phyloP scores from a whole-genome alignment of 257 asterid species.

The Gentiana macrophylla region DNA sequence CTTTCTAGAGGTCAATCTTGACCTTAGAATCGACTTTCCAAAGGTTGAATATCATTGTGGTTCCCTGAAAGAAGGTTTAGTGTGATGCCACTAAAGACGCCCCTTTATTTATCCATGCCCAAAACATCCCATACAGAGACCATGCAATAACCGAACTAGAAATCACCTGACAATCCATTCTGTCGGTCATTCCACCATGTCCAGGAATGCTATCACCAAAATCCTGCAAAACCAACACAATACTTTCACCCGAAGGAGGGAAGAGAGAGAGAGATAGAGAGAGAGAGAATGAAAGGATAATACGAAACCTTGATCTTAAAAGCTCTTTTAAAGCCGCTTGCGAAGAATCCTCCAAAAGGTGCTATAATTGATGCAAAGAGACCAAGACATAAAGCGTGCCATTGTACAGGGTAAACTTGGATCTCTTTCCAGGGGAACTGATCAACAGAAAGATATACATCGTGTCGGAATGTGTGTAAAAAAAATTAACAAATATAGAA shows the following conservation, averaged over 20 bases:
- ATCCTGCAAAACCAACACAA: constrained; percentile 42
- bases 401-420: constrained; percentile 61
- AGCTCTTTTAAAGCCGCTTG: constrained; percentile 98
- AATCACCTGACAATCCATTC: constrained; percentile 98
- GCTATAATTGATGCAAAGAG: constrained; percentile 93
- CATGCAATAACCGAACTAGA: not conserved
- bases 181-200: constrained; percentile 96
- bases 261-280: not conserved
- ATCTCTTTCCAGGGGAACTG: constrained; percentile 72
- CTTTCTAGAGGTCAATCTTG: no score
- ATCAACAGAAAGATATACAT: not conserved
- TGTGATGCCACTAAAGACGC: no score
- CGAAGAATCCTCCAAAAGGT: constrained; percentile 98
- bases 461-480: no score
- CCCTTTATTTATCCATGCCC: not conserved
- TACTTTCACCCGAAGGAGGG: not conserved
- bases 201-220: constrained; percentile 99
- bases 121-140: not conserved
- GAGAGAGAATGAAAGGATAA: not conserved
- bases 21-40: no score
- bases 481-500: no score
- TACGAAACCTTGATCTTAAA: constrained; percentile 78
- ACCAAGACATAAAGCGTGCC: constrained; percentile 75
- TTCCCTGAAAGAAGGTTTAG: no score
- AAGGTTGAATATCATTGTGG: no score